These are phyloP conservation scores for Boeremia lycopersici DNA, from an alignment of 2,329 filamentous ascomycete genomes.

Conservation along the genomic window DNA sequence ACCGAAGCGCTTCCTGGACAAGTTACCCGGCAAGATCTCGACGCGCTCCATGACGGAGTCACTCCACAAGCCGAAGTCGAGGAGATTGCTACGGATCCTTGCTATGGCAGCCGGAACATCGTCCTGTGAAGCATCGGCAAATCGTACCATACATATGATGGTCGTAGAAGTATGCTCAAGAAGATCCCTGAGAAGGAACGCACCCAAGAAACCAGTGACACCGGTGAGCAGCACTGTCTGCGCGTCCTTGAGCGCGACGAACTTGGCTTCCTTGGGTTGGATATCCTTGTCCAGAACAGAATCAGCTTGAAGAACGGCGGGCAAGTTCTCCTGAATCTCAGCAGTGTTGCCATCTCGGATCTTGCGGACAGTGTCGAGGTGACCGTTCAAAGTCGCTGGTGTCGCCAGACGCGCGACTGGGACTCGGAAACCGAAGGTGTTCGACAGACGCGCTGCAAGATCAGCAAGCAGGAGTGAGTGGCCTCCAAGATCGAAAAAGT, in stretches of 20 bases:
- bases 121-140: conserved; percentile 69
- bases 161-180: conserved; percentile 71
- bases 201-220: conserved; percentile 76
- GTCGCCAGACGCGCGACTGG: conserved; percentile 74
- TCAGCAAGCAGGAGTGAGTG: conserved; percentile 81
- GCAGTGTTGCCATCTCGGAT: conserved; percentile 75
- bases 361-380: conserved; percentile 72
- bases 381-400: conserved; percentile 72
- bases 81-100: conserved; percentile 73
- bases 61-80: conserved; percentile 79
- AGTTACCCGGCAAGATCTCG: conserved; percentile 74
- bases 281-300: conserved; percentile 73
- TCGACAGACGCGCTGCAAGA: conserved; percentile 71
- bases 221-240: conserved; percentile 75
- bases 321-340: conserved; percentile 76
- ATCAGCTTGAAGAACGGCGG: conserved; percentile 70
- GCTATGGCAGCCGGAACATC: conserved; percentile 71
- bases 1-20: conserved; percentile 72
- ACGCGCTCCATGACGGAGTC: conserved; percentile 79
- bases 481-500: conserved; percentile 81
- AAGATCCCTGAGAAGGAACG: conserved; percentile 73
- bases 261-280: conserved; percentile 58
- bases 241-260: conserved; percentile 67
- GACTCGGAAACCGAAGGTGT: conserved; percentile 74
- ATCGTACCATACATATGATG: conserved; percentile 75